phyloP scores from a whole-genome alignment of 176 grass and related monocot genomes.

The Triticum turgidum region DNA sequence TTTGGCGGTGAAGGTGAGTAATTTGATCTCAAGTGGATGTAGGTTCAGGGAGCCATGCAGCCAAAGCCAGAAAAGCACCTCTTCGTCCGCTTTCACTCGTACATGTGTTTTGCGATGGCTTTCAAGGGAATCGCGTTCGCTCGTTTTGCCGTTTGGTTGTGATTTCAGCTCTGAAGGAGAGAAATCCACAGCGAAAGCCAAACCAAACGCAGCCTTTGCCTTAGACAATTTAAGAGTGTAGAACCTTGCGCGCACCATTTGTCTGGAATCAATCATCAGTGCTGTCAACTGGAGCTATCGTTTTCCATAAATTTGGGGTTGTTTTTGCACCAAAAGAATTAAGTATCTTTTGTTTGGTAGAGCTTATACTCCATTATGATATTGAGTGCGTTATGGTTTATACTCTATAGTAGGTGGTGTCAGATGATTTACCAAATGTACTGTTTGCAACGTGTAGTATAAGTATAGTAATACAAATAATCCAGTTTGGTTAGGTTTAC shows the following conservation, averaged over 20 bases:
- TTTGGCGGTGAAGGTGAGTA: no score
- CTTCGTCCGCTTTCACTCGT: no score
- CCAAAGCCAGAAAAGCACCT: no score
- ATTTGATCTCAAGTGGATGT: no score
- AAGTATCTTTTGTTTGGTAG: no score
- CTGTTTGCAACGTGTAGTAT: neutral
- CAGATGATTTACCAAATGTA: conserved; percentile 11
- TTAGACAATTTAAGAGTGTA: neutral
- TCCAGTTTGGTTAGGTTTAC: neutral
- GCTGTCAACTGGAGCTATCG: neutral
- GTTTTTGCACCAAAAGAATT: neutral
- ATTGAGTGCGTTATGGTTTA: conserved; percentile 2
- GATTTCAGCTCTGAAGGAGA: no score
- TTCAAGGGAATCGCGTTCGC: no score
- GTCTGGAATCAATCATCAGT: neutral
- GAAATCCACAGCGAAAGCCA: no score
- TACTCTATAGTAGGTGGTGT: conserved; percentile 12
- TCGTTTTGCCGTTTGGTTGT: no score
- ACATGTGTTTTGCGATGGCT: no score
- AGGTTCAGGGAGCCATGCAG: no score
- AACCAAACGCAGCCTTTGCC: neutral
- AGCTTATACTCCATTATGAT: neutral
- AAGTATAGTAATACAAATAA: neutral
- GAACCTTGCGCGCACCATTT: neutral
- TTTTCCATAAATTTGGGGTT: neutral